Conservation (phyloP, 148 eudicot species). For the Arctostaphylos glauca region DNA sequence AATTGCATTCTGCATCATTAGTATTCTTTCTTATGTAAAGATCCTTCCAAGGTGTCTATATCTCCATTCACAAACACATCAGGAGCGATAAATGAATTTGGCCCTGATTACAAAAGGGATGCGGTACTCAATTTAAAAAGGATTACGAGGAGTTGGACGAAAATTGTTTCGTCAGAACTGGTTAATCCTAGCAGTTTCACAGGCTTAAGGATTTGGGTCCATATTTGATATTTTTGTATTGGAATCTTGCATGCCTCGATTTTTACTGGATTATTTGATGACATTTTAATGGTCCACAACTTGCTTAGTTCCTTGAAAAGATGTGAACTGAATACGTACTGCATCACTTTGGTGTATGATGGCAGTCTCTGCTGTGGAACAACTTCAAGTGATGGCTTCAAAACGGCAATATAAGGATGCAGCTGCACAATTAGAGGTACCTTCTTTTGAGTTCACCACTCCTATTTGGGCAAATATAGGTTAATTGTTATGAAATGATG, state of each 20-base stretch:
- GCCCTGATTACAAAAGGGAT: background rate
- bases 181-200: background rate
- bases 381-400: constrained; percentile 99
- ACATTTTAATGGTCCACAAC: background rate
- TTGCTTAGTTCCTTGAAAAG: constrained; percentile 1
- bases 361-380: constrained; percentile 96
- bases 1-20: too few species aligned
- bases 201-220: background rate
- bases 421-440: constrained; percentile 98
- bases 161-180: background rate
- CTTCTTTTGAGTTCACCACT: background rate
- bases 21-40: too few species aligned
- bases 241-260: background rate
- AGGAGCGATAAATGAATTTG: background rate
- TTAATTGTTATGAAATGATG: background rate
- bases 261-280: background rate
- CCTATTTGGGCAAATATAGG: background rate
- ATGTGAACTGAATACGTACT: constrained; percentile 12
- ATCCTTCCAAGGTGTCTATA: background rate
- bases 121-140: background rate
- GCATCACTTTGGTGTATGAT: constrained; percentile 18
- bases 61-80: background rate
- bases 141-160: background rate
- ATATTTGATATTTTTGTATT: background rate
- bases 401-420: constrained; percentile 97